Conservation (phyloP, 352 stramenopile species). For the Phytopythium litorale region DNA sequence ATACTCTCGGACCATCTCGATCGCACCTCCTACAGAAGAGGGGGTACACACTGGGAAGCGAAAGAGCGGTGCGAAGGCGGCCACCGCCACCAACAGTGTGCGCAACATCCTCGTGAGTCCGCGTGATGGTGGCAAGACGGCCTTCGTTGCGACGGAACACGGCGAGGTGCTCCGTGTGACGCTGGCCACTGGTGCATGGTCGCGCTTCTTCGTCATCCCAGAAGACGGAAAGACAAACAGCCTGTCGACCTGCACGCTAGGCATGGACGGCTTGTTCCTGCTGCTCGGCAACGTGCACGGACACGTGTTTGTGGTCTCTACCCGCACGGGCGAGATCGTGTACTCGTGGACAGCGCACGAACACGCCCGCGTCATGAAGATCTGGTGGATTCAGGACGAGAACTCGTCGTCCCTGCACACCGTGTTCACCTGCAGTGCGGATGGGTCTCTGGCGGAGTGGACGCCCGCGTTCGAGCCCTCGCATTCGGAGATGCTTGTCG, state of each 20-base stretch:
- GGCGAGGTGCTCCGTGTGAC: conserved; percentile 49
- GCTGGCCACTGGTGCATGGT: conserved; percentile 22
- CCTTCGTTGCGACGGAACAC: conserved; percentile 63
- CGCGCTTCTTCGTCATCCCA: conserved; percentile 28
- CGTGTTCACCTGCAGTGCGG: conserved; percentile 58
- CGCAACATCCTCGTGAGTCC: conserved; percentile 47
- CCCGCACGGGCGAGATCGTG: conserved; percentile 22
- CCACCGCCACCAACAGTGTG: conserved; percentile 32
- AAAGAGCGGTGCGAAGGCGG: conserved; percentile 18
- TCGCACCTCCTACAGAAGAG: neutral
- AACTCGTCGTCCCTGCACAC: conserved; percentile 6
- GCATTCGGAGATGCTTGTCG: conserved; percentile 6
- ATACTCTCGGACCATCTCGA: conserved; percentile 7
- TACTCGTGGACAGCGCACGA: conserved; percentile 46
- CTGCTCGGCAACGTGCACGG: conserved; percentile 55
- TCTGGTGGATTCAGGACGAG: conserved; percentile 50
- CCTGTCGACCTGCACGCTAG: conserved; percentile 41
- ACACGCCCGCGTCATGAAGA: conserved; percentile 60
- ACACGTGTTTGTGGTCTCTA: conserved; percentile 44
- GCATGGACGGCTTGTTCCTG: conserved; percentile 29
- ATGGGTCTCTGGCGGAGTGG: conserved; percentile 67
- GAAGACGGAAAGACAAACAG: conserved; percentile 13
- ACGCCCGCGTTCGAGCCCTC: conserved; percentile 10
- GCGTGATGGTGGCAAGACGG: conserved; percentile 19
- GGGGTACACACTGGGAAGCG: conserved; percentile 13